A percentile compares a stretch with the other conserved stretches of the same genome.
Evolutionary conservation across 495 filamentous ascomycete genomes (phyloP).

Genomic region (Neurospora intermedia): DNA sequence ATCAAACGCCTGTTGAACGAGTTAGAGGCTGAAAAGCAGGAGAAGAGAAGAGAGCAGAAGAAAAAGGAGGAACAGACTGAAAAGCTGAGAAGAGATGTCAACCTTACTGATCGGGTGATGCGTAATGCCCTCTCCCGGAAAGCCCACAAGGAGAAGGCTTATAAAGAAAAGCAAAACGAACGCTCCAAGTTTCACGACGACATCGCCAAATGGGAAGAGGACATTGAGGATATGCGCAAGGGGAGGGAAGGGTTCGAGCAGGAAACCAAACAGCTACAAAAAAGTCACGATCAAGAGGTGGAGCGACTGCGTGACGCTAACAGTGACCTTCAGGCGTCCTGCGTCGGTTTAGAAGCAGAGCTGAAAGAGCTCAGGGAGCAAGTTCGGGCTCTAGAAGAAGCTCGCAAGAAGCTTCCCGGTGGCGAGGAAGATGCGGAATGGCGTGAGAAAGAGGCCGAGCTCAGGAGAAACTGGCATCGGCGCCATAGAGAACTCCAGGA

Average conservation of each 20-base stretch:
- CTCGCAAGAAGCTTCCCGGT: conserved; percentile 38
- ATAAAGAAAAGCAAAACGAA: conserved; percentile 65
- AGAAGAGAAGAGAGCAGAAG: conserved; percentile 60
- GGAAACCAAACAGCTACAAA: conserved; percentile 33
- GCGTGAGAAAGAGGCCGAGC: conserved; percentile 33
- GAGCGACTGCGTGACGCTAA: conserved; percentile 19
- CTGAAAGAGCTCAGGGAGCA: conserved; percentile 39
- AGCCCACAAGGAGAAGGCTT: conserved; percentile 65
- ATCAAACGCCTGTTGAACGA: conserved; percentile 62
- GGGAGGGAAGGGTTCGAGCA: conserved; percentile 32
- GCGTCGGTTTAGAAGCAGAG: conserved; percentile 32
- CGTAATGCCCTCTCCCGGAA: conserved; percentile 72
- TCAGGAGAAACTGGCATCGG: conserved; percentile 34
- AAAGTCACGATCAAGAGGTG: conserved; percentile 29
- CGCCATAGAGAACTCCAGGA: conserved; percentile 34
- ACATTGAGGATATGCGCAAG: conserved; percentile 36
- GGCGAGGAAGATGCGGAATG: conserved; percentile 45
- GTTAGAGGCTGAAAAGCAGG: conserved; percentile 56
- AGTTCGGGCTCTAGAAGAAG: conserved; percentile 43
- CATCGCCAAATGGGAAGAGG: conserved; percentile 45
- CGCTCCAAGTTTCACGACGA: conserved; percentile 44
- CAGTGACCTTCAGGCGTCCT: conserved; percentile 21
- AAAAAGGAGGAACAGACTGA: conserved; percentile 81
- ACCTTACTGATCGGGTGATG: conserved; percentile 70
- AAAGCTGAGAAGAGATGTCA: conserved; percentile 69